phyloP scores from a whole-genome alignment of 2,329 filamentous ascomycete species.

The Exserohilum rostratum region DNA sequence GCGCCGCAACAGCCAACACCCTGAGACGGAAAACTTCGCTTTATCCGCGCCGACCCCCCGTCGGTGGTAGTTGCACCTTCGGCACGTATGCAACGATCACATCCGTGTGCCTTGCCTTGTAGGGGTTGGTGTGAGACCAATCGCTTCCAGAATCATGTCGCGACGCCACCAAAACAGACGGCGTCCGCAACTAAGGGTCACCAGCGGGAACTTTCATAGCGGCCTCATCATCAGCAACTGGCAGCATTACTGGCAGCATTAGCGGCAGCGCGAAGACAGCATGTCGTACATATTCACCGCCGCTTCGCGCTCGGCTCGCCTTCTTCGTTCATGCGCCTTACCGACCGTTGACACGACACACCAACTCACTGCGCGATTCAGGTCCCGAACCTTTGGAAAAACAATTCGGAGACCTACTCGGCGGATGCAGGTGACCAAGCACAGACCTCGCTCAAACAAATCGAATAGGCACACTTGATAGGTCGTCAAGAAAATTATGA shows the following conservation, averaged over 20 bases:
- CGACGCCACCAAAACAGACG: background rate
- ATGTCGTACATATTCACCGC: constrained; percentile 14
- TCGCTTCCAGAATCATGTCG: constrained; percentile 1
- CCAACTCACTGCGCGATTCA: background rate
- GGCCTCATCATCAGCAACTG: background rate
- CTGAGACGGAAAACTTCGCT: too few relatives aligned
- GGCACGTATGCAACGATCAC: too few relatives aligned
- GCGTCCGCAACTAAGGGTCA: background rate
- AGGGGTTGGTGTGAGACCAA: background rate
- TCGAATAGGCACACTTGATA: background rate
- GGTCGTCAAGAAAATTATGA: background rate
- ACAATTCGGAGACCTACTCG: constrained; percentile 9
- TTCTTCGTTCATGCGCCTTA: constrained; percentile 18
- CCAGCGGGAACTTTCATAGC: background rate
- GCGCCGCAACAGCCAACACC: too few relatives aligned
- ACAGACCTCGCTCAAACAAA: background rate
- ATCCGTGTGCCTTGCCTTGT: background rate
- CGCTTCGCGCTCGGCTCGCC: constrained; percentile 3
- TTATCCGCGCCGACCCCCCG: too few relatives aligned
- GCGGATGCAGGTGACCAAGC: constrained; percentile 9
- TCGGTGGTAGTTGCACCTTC: too few relatives aligned
- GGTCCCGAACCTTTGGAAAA: constrained; percentile 7
- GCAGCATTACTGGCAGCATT: constrained; percentile 8
- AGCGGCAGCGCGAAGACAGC: constrained; percentile 12
- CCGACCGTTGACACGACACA: constrained; percentile 12